Evolutionary conservation across 106 monocot species (phyloP).

Genomic region (Dioscorea zingiberensis): DNA sequence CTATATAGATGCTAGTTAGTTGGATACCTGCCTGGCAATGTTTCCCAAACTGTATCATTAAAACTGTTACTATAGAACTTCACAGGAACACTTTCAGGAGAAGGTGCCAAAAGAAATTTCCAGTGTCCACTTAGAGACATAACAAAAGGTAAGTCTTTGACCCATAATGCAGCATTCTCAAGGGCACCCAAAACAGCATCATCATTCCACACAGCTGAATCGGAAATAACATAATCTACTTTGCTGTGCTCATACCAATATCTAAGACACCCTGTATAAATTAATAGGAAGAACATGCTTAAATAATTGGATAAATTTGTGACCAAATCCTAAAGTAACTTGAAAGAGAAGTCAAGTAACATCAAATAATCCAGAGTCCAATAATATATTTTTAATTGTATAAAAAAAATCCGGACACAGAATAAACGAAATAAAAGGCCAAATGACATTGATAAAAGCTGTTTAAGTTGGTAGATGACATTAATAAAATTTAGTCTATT

Average conservation of each 20-base stretch:
- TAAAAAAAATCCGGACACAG: background rate
- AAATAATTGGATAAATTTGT: background rate
- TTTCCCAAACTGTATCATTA: constrained; percentile 78
- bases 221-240: constrained; percentile 47
- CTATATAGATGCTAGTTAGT: background rate
- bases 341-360: background rate
- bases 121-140: constrained; percentile 81
- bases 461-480: background rate
- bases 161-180: constrained; percentile 83
- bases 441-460: too few relatives aligned
- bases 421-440: background rate
- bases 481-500: background rate
- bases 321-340: background rate
- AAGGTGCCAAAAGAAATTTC: constrained; percentile 68
- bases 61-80: constrained; percentile 52
- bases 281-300: background rate
- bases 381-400: background rate
- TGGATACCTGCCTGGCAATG: constrained; percentile 67
- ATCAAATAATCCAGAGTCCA: background rate
- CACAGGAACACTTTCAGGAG: constrained; percentile 53
- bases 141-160: constrained; percentile 71
- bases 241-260: constrained; percentile 86
- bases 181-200: constrained; percentile 73
- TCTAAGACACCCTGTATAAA: constrained; percentile 57
- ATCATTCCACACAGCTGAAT: constrained; percentile 77